phyloP scores from a whole-genome alignment of 2,329 filamentous ascomycete genomes.

The Fragosphaeria purpurea region DNA sequence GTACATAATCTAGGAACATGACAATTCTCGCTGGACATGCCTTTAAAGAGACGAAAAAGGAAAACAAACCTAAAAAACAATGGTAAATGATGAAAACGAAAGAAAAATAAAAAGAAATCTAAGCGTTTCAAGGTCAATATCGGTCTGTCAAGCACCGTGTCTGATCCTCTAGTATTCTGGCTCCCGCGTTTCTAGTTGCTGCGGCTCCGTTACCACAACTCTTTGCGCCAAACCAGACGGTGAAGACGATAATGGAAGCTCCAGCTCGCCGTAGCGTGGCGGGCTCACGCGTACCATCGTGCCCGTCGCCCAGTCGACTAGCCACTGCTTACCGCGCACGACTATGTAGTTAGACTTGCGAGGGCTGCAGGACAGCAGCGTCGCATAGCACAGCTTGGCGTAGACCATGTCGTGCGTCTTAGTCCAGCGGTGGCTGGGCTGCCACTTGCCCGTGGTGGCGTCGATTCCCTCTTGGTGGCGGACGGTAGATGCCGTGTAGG shows the following conservation, averaged over 20 bases:
- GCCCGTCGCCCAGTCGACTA: slow-evolving; percentile 49
- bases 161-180: too few relatives aligned
- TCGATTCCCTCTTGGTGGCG: slow-evolving; percentile 36
- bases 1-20: too few relatives aligned
- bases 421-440: slow-evolving; percentile 44
- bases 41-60: neutral
- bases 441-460: slow-evolving; percentile 44
- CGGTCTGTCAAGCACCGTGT: too few relatives aligned
- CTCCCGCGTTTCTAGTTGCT: too few relatives aligned
- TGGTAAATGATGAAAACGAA: neutral
- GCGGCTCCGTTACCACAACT: too few relatives aligned
- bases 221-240: too few relatives aligned
- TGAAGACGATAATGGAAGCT: too few relatives aligned
- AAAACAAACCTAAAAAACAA: neutral
- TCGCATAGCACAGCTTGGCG: slow-evolving; percentile 50
- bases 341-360: slow-evolving; percentile 50
- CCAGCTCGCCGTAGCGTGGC: slow-evolving; percentile 44
- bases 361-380: slow-evolving; percentile 45
- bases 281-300: slow-evolving; percentile 43
- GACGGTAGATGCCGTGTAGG: neutral
- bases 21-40: too few relatives aligned
- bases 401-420: slow-evolving; percentile 48
- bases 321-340: slow-evolving; percentile 46
- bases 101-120: neutral
- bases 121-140: slow-evolving; percentile 6